A percentile compares a stretch with the other conserved stretches of the same genome.
Conservation (phyloP, 176 grass and related monocot species). For the Tuctoria greenei region DNA sequence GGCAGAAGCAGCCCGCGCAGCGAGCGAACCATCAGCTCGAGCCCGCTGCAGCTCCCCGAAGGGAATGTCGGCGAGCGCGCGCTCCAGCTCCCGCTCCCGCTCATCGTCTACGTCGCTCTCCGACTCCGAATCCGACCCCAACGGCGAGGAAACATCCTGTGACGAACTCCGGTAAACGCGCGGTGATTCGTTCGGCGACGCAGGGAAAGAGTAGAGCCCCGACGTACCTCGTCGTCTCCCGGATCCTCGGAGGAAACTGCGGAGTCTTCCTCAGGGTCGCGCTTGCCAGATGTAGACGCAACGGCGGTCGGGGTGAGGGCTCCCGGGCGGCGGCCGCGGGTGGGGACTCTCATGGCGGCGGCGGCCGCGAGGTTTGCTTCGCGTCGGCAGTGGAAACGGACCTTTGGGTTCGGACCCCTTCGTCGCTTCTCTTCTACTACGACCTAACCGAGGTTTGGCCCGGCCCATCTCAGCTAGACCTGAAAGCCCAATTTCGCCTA, state of each 20-base stretch:
- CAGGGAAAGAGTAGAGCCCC: background rate
- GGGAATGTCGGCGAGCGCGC: conserved; percentile 71
- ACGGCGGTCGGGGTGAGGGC: background rate
- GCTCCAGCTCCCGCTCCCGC: conserved; percentile 57
- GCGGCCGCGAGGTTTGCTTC: conserved; percentile 10
- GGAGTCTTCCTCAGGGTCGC: background rate
- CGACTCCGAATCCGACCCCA: conserved; percentile 38
- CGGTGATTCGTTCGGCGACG: background rate
- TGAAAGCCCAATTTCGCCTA: background rate
- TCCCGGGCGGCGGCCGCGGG: background rate
- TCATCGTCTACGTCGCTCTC: conserved; percentile 35
- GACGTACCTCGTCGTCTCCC: conserved; percentile 37
- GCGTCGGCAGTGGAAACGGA: background rate
- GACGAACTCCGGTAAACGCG: background rate
- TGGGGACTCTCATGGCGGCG: conserved; percentile 42
- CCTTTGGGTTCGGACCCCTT: background rate
- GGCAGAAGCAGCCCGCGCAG: background rate
- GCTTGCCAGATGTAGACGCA: conserved; percentile 18
- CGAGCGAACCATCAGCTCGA: conserved; percentile 69
- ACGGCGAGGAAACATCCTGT: conserved; percentile 37
- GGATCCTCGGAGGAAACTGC: conserved; percentile 5
- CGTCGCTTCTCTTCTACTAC: too few species aligned
- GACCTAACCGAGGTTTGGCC: background rate
- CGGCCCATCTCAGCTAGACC: background rate
- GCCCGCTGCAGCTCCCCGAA: conserved; percentile 81